phyloP scores from a whole-genome alignment of 139 green algal species.

The Diplosphaera chodatii region DNA sequence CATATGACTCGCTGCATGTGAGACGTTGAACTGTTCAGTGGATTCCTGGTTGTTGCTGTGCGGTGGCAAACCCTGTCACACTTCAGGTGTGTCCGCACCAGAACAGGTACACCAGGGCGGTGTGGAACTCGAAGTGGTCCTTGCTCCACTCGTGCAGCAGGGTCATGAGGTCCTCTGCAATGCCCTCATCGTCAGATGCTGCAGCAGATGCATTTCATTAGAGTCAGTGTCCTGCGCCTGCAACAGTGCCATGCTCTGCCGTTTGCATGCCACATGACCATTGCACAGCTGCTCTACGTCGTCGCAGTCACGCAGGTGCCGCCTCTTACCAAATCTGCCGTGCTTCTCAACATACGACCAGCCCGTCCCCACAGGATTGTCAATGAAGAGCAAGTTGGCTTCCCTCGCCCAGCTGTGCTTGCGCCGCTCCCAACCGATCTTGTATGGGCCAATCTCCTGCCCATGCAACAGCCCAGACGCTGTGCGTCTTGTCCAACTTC shows the following conservation, averaged over 20 bases:
- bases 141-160: not conserved
- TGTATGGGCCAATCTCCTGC: conserved; percentile 7
- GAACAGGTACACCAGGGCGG: conserved; percentile 2
- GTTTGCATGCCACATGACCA: too few relatives aligned
- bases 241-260: too few relatives aligned
- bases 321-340: conserved; percentile 3
- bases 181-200: conserved; percentile 3
- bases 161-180: conserved; percentile 5
- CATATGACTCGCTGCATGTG: conserved; percentile 6
- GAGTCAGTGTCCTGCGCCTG: too few relatives aligned
- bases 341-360: conserved; percentile 11
- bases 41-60: too few relatives aligned
- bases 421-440: not conserved
- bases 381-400: conserved; percentile 15
- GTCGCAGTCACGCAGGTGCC: not conserved
- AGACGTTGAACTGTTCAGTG: not conserved
- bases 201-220: conserved; percentile 1
- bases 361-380: conserved; percentile 18
- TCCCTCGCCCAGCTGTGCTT: conserved; percentile 2
- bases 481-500: too few relatives aligned
- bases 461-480: not conserved
- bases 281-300: too few relatives aligned
- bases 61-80: too few relatives aligned
- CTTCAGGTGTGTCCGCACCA: not conserved
- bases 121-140: conserved; percentile 4